Evolutionary conservation across 2,329 filamentous ascomycete species (phyloP).

Genomic region (Polytolypa hystricis): DNA sequence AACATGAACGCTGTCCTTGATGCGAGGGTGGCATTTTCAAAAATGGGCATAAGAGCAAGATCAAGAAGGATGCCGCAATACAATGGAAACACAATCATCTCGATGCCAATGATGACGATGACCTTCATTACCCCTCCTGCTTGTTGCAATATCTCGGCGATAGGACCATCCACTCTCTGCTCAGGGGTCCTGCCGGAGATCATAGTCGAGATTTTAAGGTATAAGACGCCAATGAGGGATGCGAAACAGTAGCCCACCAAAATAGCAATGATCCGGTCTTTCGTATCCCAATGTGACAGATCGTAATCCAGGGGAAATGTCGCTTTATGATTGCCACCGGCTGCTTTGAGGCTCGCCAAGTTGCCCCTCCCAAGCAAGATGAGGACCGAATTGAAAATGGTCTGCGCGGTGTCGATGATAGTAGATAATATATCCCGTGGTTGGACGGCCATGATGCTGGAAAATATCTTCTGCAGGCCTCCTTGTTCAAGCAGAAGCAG

Average conservation of each 20-base stretch:
- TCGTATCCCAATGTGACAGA: slow-evolving; percentile 57
- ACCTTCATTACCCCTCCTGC: slow-evolving; percentile 96
- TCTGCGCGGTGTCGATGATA: slow-evolving; percentile 7
- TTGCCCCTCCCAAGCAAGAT: slow-evolving; percentile 18
- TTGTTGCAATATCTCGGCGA: slow-evolving; percentile 73
- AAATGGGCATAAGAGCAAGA: slow-evolving; percentile 75
- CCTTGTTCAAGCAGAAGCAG: slow-evolving; percentile 12
- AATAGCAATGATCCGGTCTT: slow-evolving; percentile 62
- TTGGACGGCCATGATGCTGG: not conserved
- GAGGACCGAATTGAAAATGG: slow-evolving; percentile 14
- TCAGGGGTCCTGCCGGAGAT: slow-evolving; percentile 49
- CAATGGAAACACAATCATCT: slow-evolving; percentile 94
- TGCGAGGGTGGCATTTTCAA: slow-evolving; percentile 65
- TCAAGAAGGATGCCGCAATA: slow-evolving; percentile 92
- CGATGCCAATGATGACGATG: slow-evolving; percentile 94
- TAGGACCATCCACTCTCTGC: slow-evolving; percentile 55
- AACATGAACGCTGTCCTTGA: slow-evolving; percentile 69
- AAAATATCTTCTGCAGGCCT: slow-evolving; percentile 4
- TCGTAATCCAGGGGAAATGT: slow-evolving; percentile 40
- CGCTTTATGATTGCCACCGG: slow-evolving; percentile 12
- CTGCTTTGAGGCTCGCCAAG: slow-evolving; percentile 18
- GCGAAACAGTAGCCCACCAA: slow-evolving; percentile 70
- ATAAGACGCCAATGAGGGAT: slow-evolving; percentile 62
- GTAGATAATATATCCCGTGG: slow-evolving; percentile 1
- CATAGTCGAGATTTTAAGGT: slow-evolving; percentile 61